Evolutionary conservation across 495 filamentous ascomycete species (phyloP).

Genomic region (Talaromyces borbonicus): DNA sequence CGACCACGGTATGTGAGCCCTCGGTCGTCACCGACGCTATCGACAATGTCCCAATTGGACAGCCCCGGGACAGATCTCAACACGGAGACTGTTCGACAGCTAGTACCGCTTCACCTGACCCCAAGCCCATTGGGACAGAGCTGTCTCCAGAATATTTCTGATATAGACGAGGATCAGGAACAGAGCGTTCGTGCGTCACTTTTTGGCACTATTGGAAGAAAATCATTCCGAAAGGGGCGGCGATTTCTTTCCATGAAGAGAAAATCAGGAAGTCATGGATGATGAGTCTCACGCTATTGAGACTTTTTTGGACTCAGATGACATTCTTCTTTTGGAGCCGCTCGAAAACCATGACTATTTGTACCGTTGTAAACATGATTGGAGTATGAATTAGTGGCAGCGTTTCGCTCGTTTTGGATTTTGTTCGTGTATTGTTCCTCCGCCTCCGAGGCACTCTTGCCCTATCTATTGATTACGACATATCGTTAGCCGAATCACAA

Average conservation of each 20-base stretch:
- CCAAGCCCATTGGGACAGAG: background rate
- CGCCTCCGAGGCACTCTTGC: too few species aligned
- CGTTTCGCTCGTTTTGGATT: background rate
- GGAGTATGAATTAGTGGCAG: background rate
- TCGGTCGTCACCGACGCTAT: background rate
- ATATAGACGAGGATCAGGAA: background rate
- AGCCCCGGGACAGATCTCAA: background rate
- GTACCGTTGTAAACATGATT: background rate
- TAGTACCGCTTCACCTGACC: background rate
- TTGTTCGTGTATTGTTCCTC: slow-evolving; percentile 2
- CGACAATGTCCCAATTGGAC: background rate
- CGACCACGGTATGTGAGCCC: background rate
- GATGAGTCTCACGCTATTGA: background rate
- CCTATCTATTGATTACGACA: too few species aligned
- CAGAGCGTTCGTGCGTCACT: background rate
- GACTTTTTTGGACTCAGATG: too few species aligned
- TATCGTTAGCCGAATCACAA: too few species aligned
- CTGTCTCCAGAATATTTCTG: background rate
- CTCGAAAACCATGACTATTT: too few species aligned
- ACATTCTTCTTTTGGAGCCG: too few species aligned
- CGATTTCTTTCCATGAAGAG: background rate
- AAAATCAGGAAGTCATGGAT: background rate
- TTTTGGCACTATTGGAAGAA: background rate
- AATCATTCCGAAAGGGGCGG: slow-evolving; percentile 1
- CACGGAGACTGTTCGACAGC: slow-evolving; percentile 1